Percentiles rank a stretch among this genome's conserved stretches.
phyloP scores from a whole-genome alignment of 2,329 filamentous ascomycete species.

The Xylaria sp. region DNA sequence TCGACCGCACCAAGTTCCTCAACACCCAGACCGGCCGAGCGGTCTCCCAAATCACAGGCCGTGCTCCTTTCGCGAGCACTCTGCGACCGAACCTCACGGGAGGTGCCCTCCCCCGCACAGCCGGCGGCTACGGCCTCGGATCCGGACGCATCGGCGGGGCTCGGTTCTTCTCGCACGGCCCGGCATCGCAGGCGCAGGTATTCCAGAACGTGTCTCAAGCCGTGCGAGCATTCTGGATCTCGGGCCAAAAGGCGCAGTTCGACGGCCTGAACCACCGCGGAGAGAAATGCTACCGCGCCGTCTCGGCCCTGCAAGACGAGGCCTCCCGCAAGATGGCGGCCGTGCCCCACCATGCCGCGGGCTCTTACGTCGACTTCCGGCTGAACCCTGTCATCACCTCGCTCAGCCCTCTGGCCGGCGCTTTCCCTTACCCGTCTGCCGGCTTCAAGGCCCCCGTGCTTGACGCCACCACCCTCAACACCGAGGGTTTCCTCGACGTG shows the following conservation, averaged over 20 bases:
- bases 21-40: constrained; percentile 61
- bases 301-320: constrained; percentile 80
- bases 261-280: constrained; percentile 80
- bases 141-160: constrained; percentile 75
- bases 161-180: constrained; percentile 90
- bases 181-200: constrained; percentile 86
- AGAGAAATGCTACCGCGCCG: constrained; percentile 79
- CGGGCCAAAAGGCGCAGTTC: constrained; percentile 87
- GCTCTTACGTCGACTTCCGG: constrained; percentile 88
- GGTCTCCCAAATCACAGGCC: constrained; percentile 72
- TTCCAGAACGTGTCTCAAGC: constrained; percentile 95
- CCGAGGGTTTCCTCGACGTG: constrained; percentile 83
- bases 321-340: constrained; percentile 73
- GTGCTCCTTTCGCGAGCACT: constrained; percentile 86
- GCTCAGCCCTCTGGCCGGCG: constrained; percentile 74
- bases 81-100: constrained; percentile 93
- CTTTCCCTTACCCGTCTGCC: constrained; percentile 59
- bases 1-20: constrained; percentile 62
- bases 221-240: constrained; percentile 90
- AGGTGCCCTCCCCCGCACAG: constrained; percentile 82
- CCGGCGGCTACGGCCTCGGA: constrained; percentile 86
- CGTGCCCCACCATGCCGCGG: constrained; percentile 67
- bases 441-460: constrained; percentile 54
- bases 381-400: constrained; percentile 91
- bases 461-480: constrained; percentile 74